A percentile compares a stretch with the other conserved stretches of the same genome.
phyloP scores from a whole-genome alignment of 2,329 filamentous ascomycete genomes.

The Anisogramma anomala region DNA sequence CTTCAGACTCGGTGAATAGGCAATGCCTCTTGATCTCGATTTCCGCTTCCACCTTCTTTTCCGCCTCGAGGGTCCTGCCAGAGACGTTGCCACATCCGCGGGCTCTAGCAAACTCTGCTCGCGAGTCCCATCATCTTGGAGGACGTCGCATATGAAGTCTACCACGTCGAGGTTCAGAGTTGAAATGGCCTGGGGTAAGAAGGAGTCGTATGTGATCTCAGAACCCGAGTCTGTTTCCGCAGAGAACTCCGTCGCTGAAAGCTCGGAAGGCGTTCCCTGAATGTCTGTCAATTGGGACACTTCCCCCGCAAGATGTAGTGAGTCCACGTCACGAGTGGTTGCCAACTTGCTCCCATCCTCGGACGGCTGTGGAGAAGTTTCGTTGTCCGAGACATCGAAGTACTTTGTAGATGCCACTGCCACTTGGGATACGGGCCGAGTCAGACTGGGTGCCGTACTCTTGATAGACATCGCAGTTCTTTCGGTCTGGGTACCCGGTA shows the following conservation, averaged over 20 bases:
- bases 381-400: slow-evolving; percentile 19
- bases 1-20: slow-evolving; percentile 25
- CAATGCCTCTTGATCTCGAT: slow-evolving; percentile 15
- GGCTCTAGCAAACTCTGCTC: slow-evolving; percentile 39
- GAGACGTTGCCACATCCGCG: slow-evolving; percentile 21
- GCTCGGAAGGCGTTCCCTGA: slow-evolving; percentile 13
- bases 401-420: slow-evolving; percentile 23
- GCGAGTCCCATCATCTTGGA: slow-evolving; percentile 43
- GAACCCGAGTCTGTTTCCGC: slow-evolving; percentile 13
- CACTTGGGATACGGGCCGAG: slow-evolving; percentile 25
- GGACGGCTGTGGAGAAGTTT: slow-evolving; percentile 2
- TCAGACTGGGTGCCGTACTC: slow-evolving; percentile 16
- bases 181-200: slow-evolving; percentile 46
- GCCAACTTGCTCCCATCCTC: slow-evolving; percentile 14
- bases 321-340: slow-evolving; percentile 3
- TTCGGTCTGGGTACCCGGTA: slow-evolving; percentile 16
- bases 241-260: slow-evolving; percentile 11
- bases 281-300: slow-evolving; percentile 11
- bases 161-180: slow-evolving; percentile 43
- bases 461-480: slow-evolving; percentile 19
- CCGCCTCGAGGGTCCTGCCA: slow-evolving; percentile 19
- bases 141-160: slow-evolving; percentile 48
- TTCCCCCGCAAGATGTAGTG: background rate
- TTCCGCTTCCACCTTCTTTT: slow-evolving; percentile 26
- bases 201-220: slow-evolving; percentile 22